Evolutionary conservation across 257 asterid genomes (phyloP).

Genomic region (Primulina huaijiensis): DNA sequence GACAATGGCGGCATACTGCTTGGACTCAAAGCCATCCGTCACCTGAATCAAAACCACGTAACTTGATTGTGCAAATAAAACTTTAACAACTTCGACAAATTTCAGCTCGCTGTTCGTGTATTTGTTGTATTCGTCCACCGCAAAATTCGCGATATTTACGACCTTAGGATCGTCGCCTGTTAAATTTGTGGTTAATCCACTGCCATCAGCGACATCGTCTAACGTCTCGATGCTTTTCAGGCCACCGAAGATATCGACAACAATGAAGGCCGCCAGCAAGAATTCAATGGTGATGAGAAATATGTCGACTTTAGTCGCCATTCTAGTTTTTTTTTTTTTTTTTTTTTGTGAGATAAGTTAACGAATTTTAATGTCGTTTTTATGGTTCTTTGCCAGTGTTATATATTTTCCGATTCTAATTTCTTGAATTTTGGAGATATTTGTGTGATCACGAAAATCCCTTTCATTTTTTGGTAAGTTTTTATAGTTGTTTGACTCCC

Average conservation of each 20-base stretch:
- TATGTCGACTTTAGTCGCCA: conserved; percentile 11
- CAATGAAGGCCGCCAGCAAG: conserved; percentile 17
- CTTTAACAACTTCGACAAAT: neutral
- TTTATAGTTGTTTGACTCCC: neutral
- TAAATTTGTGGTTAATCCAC: neutral
- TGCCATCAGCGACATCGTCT: neutral
- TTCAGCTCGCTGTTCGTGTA: neutral
- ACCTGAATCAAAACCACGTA: conserved; percentile 22
- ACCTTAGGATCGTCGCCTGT: conserved; percentile 21
- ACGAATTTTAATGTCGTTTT: neutral
- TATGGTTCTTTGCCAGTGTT: neutral
- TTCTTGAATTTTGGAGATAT: neutral
- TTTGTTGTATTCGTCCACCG: conserved; percentile 27
- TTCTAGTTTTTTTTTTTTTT: neutral
- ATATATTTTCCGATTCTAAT: too few species aligned
- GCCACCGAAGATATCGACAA: conserved; percentile 15
- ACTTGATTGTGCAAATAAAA: neutral
- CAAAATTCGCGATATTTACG: conserved; percentile 18
- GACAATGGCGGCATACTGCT: neutral
- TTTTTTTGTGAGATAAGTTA: neutral
- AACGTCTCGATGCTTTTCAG: neutral
- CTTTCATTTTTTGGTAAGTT: neutral
- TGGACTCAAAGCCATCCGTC: neutral
- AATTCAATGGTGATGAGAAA: conserved; percentile 7
- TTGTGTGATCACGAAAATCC: neutral